Percentiles rank a stretch among this genome's conserved stretches.
phyloP scores from a whole-genome alignment of 495 filamentous ascomycete genomes.

The Hypoxylon fragiforme region DNA sequence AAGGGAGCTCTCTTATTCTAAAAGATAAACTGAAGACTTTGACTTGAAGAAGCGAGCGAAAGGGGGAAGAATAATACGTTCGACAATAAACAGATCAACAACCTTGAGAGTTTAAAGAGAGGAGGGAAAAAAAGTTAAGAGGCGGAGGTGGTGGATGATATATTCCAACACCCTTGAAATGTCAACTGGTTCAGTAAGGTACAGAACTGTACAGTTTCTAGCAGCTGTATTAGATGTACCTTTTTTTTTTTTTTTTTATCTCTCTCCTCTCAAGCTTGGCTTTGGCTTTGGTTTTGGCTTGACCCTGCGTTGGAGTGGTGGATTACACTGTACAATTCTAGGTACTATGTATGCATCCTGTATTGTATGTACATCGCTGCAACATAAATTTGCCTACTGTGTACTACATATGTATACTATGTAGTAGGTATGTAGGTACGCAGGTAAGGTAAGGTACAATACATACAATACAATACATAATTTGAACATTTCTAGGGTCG shows the following conservation, averaged over 20 bases:
- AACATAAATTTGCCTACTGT: conserved; percentile 27
- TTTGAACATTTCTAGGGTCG: too few species aligned
- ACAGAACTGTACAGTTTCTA: too few species aligned
- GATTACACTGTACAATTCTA: conserved; percentile 2
- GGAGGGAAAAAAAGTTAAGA: conserved; percentile 15
- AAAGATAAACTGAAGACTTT: too few species aligned
- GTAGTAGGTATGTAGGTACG: too few species aligned
- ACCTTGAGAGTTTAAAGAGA: conserved; percentile 14
- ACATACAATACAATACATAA: not conserved
- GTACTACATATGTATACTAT: too few species aligned
- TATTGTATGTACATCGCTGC: conserved; percentile 17
- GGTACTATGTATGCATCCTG: not conserved
- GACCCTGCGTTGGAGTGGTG: conserved; percentile 23
- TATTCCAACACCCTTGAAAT: conserved; percentile 28
- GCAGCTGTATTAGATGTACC: not conserved
- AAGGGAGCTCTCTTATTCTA: too few species aligned
- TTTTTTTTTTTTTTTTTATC: conserved; percentile 4
- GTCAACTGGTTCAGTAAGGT: conserved; percentile 2
- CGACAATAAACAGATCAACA: conserved; percentile 3
- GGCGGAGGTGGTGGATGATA: conserved; percentile 34
- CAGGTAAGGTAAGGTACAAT: conserved; percentile 14
- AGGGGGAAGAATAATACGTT: too few species aligned
- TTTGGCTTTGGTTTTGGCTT: conserved; percentile 14
- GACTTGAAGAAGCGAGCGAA: too few species aligned
- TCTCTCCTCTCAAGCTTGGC: not conserved